These are phyloP conservation scores for Vitis vinifera DNA, from an alignment of 164 flowering plant species.

Conservation along the genomic window DNA sequence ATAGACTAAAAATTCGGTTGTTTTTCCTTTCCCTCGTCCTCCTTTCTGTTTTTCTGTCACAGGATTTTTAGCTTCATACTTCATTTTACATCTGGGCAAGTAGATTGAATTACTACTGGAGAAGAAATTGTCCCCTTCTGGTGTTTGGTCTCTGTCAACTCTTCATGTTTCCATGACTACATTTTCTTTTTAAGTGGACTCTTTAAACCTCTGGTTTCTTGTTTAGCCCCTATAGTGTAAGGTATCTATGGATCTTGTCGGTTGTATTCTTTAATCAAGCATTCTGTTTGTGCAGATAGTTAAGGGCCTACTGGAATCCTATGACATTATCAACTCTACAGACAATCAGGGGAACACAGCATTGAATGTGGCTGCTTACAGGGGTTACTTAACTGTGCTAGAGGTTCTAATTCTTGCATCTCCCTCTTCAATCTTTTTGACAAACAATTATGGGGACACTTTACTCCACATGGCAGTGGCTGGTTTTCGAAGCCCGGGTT, in stretches of 20 bases:
- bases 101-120: too few species aligned
- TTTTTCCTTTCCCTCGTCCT: too few species aligned
- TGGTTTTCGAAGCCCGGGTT: slow-evolving; percentile 77
- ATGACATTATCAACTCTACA: slow-evolving; percentile 41
- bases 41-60: too few species aligned
- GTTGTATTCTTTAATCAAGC: background rate
- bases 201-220: too few species aligned
- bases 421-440: slow-evolving; percentile 38
- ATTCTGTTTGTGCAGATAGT: slow-evolving; percentile 55
- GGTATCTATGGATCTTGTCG: background rate
- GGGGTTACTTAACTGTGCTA: slow-evolving; percentile 65
- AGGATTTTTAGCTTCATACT: too few species aligned
- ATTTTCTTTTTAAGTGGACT: too few species aligned
- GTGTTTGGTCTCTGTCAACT: too few species aligned
- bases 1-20: too few species aligned
- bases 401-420: slow-evolving; percentile 46
- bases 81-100: too few species aligned
- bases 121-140: too few species aligned
- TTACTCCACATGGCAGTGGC: slow-evolving; percentile 88
- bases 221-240: background rate
- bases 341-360: slow-evolving; percentile 86
- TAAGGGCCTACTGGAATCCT: slow-evolving; percentile 56
- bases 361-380: slow-evolving; percentile 75
- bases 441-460: slow-evolving; percentile 74
- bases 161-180: too few species aligned